Percentiles rank a stretch among this genome's conserved stretches.
Conservation (phyloP, 2,329 filamentous ascomycete species). For the Pseudogymnoascus sp. region DNA sequence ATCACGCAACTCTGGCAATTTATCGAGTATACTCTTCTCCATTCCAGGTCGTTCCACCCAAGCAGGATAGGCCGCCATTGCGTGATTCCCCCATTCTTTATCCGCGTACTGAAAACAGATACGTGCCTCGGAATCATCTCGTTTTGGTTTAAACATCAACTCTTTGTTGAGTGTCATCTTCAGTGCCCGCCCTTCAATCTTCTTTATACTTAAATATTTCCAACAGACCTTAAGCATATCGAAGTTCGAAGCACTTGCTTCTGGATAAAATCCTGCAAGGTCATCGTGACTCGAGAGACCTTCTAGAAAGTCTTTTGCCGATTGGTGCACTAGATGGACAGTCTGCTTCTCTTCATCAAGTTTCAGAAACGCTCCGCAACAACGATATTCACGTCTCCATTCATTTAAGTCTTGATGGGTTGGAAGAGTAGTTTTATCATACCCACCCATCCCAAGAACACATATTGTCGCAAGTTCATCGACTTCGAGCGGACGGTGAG, state of each 20-base stretch:
- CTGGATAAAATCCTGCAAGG: background rate
- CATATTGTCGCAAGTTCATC: background rate
- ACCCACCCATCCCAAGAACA: background rate
- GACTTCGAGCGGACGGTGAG: background rate
- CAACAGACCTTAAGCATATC: background rate
- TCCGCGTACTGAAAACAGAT: background rate
- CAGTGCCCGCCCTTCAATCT: background rate
- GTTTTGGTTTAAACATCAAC: background rate
- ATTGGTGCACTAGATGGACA: conserved; percentile 26
- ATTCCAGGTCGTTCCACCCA: background rate
- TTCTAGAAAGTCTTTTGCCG: conserved; percentile 27
- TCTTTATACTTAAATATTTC: background rate
- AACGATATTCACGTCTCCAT: background rate
- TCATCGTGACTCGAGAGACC: background rate
- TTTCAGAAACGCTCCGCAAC: conserved; percentile 30
- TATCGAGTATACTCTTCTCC: background rate
- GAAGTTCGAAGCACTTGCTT: background rate
- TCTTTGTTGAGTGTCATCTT: background rate
- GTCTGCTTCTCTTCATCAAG: conserved; percentile 15
- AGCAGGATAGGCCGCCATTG: background rate
- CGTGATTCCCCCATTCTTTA: background rate
- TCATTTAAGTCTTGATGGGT: background rate
- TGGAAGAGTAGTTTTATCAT: background rate
- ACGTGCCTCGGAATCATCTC: background rate
- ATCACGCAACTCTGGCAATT: background rate